Evolutionary conservation across 2,329 filamentous ascomycete genomes (phyloP), one percentile per base, ranked within the genome.

Genomic region (Exophiala dermatitidis): DNA sequence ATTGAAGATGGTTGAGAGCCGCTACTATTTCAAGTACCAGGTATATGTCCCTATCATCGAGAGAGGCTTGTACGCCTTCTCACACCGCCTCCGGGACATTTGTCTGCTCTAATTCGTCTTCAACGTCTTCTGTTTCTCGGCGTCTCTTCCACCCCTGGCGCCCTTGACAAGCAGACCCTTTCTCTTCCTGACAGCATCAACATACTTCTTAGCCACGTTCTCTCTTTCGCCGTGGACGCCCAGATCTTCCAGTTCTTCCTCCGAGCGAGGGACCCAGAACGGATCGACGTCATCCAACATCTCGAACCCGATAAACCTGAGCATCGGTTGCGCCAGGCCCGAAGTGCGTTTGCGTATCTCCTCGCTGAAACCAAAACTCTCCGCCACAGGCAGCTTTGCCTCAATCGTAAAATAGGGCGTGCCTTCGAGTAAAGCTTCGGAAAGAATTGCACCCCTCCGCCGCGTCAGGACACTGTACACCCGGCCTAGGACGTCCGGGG

Each of bases 391-490:
- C 4, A 98, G 78, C 1, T 90, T 77, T 0, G 90, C 87, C 49
- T 86, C 80, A 67, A 98, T 95, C 3, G 89, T 95, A 76, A 95
- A 98, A 72, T 96, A 97, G 1, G 91, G 90, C 0, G 89, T 95
- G 28, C 93, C 91, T 67, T 95, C 90, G 64, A 95, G 94, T 76
- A 98, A 87, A 19, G 84, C 83, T 71, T 98, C 93, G 6, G 86
- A 86, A 26, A 95, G 81, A 49, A 98, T 94, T 36, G 85, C 85
- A 29, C 93, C 93, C 33, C 90, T 85, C 3, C 93, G 87, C 1
- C 91, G 85, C 32, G 91, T 96, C n/a, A 98, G 83, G n/a, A 97
- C 91, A 62, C 88, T 88, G 76, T 98, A 98, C 33, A 97, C 93
- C 31, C 89, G 85, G 26, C 93, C 93, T 3, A 98, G 82, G 40